Evolutionary conservation across 768 basidiomycete genomes (phyloP).

Genomic region (Symmetrospora coprosmae): DNA sequence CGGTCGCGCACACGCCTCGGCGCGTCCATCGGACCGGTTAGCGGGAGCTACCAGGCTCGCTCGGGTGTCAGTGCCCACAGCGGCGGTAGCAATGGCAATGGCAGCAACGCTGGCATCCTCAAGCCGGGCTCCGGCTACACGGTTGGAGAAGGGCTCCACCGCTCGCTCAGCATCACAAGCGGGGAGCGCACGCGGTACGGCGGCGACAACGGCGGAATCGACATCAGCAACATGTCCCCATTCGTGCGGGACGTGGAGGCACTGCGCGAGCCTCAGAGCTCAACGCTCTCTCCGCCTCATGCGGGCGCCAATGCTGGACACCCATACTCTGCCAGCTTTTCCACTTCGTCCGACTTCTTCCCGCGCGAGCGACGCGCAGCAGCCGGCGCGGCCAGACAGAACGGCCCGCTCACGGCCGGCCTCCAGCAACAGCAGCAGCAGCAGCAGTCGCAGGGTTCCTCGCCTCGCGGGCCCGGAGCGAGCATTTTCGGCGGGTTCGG

Average conservation of each 20-base stretch:
- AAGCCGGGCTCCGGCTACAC: background rate
- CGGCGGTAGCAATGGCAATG: background rate
- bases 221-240: conserved; percentile 7
- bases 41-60: background rate
- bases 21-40: background rate
- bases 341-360: conserved; percentile 2
- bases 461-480: too few relatives aligned
- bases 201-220: background rate
- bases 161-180: conserved; percentile 12
- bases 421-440: too few relatives aligned
- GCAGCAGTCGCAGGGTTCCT: too few relatives aligned
- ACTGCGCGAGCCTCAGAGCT: too few relatives aligned
- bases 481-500: too few relatives aligned
- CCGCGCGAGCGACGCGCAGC: too few relatives aligned
- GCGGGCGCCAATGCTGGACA: background rate
- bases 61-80: background rate
- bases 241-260: conserved; percentile 5
- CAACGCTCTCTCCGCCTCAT: background rate
- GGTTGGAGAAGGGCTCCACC: background rate
- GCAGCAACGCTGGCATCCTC: background rate
- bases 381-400: too few relatives aligned
- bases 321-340: background rate
- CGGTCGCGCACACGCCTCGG: background rate
- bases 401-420: too few relatives aligned
- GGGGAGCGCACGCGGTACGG: background rate